phyloP scores from a whole-genome alignment of 129 eudicot species.

The Artemisia tridentata region DNA sequence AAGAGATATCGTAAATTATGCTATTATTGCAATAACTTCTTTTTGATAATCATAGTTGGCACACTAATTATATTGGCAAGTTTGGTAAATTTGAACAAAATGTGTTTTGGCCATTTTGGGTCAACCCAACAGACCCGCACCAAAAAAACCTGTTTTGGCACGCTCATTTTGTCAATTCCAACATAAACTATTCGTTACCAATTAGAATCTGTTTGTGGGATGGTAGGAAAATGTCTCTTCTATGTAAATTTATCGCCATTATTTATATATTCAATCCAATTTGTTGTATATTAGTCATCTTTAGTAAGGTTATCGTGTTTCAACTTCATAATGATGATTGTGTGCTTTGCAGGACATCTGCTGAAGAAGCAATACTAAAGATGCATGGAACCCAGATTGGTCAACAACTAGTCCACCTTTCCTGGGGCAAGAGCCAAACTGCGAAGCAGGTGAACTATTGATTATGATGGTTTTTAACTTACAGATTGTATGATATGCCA shows the following conservation, averaged over 20 bases:
- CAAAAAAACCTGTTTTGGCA: not conserved
- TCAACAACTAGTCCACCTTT: slow-evolving; percentile 81
- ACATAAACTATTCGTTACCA: not conserved
- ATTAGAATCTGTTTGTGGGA: slow-evolving; percentile 2
- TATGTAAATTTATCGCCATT: not conserved
- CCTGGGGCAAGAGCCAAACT: slow-evolving; percentile 86
- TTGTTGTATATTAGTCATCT: slow-evolving; percentile 5
- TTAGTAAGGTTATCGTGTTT: slow-evolving; percentile 6
- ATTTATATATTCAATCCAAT: not conserved
- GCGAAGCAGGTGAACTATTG: slow-evolving; percentile 58
- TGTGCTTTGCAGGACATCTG: slow-evolving; percentile 57
- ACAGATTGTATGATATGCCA: not conserved
- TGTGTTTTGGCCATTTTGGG: not conserved
- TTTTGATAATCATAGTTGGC: not conserved
- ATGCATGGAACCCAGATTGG: slow-evolving; percentile 89
- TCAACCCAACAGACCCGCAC: not conserved
- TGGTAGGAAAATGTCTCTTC: not conserved
- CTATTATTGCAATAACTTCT: not conserved
- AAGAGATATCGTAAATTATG: not conserved
- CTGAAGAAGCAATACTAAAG: slow-evolving; percentile 96
- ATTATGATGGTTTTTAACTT: not conserved
- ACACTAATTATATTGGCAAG: not conserved
- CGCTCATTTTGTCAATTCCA: not conserved
- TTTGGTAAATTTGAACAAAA: too few relatives aligned
- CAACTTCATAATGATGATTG: slow-evolving; percentile 13